Base-by-base conservation (phyloP, 2,329 filamentous ascomycete species). In the Fusarium sp. region DNA sequence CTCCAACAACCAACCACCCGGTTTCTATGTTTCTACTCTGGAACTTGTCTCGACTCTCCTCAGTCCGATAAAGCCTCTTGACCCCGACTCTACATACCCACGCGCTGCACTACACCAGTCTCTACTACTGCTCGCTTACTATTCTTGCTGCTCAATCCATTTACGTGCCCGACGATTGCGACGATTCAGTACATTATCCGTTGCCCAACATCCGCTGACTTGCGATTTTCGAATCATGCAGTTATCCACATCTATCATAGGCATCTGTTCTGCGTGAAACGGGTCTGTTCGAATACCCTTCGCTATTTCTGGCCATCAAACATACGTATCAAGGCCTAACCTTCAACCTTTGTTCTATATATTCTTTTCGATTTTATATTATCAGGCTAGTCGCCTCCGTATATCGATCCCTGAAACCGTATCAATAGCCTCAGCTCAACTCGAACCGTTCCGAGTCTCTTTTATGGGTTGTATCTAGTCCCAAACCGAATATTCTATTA, bases 1-100 rank as follows among this genome's bases (percentile, higher is more conserved):
- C 67, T 67, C 65, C 76, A 76, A 75, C 75, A 75, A 70, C 69
- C 66, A 76, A 75, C 75, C 75, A 70, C 69, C 66, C 56, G 60
- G 48, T 70, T 67, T 63, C 61, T 54, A 60, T 61, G 40, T 45
- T 58, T 57, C 31, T 50, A 42, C 52, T 50, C 33, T 63, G 45
- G 40, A 62, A 62, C 46, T 47, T 20, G 41, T 48, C 45, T 68
- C 51, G 46, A 52, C 45, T 39, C 49, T 48, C 39, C 39, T 45
- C 40, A 53, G 62, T 56, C 52, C 40, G 42, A 66, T 71, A 74
- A 72, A 72, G 49, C 50, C 63, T 72, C 41, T 61, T 55, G 41
- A 47, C 37, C 60, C 66, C 48, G 20, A 43, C 51, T 59, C 43
- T 49, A 35, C 64, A 62, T 64, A 41, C 27, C 36, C 41, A 51